Percentiles rank a stretch among this genome's conserved stretches.
These are phyloP conservation scores for Curvularia verruculosa DNA, from an alignment of 2,329 filamentous ascomycete species.

Conservation along the genomic window DNA sequence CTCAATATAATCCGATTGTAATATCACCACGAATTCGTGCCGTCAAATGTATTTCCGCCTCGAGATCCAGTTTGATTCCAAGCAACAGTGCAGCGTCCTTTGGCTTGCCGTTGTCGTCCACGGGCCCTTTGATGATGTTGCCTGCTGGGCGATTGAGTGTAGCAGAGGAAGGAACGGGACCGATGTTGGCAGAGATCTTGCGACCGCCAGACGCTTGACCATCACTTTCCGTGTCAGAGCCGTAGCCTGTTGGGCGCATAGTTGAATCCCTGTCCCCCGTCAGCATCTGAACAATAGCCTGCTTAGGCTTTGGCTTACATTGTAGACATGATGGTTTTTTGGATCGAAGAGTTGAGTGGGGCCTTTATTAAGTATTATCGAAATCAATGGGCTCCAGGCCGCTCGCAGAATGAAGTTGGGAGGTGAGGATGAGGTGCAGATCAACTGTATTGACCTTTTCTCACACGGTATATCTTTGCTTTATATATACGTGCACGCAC, in stretches of 20 bases:
- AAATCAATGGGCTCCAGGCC: constrained; percentile 18
- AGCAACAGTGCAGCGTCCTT: constrained; percentile 65
- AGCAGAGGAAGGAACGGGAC: constrained; percentile 47
- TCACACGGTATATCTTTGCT: constrained; percentile 20
- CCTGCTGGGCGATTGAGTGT: constrained; percentile 50
- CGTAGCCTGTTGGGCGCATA: constrained; percentile 39
- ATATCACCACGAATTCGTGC: constrained; percentile 67
- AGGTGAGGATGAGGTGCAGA: constrained; percentile 27
- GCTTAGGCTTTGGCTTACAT: constrained; percentile 27
- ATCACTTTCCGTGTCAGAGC: constrained; percentile 49
- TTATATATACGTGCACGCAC: constrained; percentile 34
- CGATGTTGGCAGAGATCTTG: constrained; percentile 39
- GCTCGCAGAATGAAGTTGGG: constrained; percentile 13
- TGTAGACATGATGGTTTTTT: constrained; percentile 33
- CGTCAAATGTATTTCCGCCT: constrained; percentile 67
- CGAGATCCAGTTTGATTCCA: constrained; percentile 68
- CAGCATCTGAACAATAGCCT: constrained; percentile 1
- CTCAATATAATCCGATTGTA: constrained; percentile 63
- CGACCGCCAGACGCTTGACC: constrained; percentile 50
- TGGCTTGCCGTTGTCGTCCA: constrained; percentile 63
- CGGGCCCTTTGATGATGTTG: constrained; percentile 61
- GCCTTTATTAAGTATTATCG: constrained; percentile 11
- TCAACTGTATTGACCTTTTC: constrained; percentile 33
- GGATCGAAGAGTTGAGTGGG: constrained; percentile 1
- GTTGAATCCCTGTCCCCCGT: constrained; percentile 32